Percentiles rank a stretch among this genome's conserved stretches.
These are phyloP conservation scores for Annulohypoxylon nitens DNA, from an alignment of 495 filamentous ascomycete genomes.

Conservation along the genomic window DNA sequence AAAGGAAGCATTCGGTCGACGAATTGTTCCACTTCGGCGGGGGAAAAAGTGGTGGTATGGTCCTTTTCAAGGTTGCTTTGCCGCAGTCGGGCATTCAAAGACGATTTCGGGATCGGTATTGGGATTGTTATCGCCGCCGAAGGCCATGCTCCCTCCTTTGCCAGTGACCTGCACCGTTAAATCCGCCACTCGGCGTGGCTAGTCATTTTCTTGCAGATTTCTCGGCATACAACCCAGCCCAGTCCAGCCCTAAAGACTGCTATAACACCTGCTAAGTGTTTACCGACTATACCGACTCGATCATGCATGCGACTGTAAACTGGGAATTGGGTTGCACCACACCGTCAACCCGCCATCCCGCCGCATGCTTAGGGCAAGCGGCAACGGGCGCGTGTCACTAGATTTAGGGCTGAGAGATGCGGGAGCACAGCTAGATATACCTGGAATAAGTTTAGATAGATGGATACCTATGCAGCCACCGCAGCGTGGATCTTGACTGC, in stretches of 20 bases:
- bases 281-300: background rate
- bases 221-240: background rate
- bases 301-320: background rate
- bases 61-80: conserved; percentile 24
- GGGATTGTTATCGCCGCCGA: conserved; percentile 19
- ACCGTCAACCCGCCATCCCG: background rate
- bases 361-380: background rate
- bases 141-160: background rate
- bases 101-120: conserved; percentile 7
- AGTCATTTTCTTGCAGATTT: background rate
- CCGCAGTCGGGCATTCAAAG: conserved; percentile 27
- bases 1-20: conserved; percentile 1
- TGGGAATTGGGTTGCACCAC: background rate
- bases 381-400: background rate
- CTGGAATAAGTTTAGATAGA: background rate
- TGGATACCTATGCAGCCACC: background rate
- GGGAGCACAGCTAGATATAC: conserved; percentile 21
- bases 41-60: background rate
- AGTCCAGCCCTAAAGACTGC: no score
- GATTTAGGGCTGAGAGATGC: conserved; percentile 31
- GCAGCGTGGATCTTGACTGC: background rate
- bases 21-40: conserved; percentile 21
- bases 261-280: background rate
- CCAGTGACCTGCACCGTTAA: conserved; percentile 5
- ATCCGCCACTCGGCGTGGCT: background rate